Evolutionary conservation across 2,329 filamentous ascomycete species (phyloP).

Genomic region (Trichoderma gracile): DNA sequence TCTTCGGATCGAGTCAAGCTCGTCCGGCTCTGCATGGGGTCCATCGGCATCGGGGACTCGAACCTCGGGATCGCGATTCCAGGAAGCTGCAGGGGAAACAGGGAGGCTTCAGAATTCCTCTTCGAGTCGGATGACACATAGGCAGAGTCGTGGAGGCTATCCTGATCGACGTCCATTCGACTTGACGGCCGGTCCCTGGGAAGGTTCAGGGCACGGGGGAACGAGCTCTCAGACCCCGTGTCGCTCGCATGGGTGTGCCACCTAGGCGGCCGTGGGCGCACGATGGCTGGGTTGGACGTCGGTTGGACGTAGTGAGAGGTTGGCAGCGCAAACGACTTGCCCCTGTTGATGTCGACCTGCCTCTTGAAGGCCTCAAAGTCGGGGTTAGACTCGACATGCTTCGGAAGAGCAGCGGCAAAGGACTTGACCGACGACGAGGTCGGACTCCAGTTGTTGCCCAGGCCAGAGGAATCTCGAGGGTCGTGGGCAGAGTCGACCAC

Average conservation of each 20-base stretch:
- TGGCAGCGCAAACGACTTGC: conserved; percentile 49
- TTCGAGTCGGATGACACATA: conserved; percentile 58
- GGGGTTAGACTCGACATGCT: conserved; percentile 71
- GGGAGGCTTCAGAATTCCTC: conserved; percentile 52
- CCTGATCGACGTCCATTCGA: conserved; percentile 49
- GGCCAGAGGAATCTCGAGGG: conserved; percentile 63
- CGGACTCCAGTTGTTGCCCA: conserved; percentile 74
- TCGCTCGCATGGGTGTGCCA: conserved; percentile 53
- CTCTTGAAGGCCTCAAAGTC: conserved; percentile 79
- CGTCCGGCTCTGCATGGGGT: conserved; percentile 32
- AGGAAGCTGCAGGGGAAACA: conserved; percentile 45
- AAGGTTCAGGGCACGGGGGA: conserved; percentile 31
- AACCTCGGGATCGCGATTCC: conserved; percentile 49
- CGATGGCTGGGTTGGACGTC: conserved; percentile 34
- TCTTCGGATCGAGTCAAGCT: conserved; percentile 49
- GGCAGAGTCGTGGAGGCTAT: conserved; percentile 53
- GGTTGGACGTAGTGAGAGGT: conserved; percentile 48
- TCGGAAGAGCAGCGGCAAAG: conserved; percentile 67
- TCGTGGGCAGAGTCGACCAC: conserved; percentile 63
- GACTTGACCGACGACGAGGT: conserved; percentile 70
- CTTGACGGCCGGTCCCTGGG: conserved; percentile 31
- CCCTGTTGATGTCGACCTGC: conserved; percentile 66
- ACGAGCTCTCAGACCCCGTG: conserved; percentile 40
- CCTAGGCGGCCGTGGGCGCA: conserved; percentile 48
- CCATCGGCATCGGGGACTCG: conserved; percentile 41